Evolutionary conservation across 805 yeast genomes (phyloP).

Genomic region (Cyberlindnera xishuangbannaensis): DNA sequence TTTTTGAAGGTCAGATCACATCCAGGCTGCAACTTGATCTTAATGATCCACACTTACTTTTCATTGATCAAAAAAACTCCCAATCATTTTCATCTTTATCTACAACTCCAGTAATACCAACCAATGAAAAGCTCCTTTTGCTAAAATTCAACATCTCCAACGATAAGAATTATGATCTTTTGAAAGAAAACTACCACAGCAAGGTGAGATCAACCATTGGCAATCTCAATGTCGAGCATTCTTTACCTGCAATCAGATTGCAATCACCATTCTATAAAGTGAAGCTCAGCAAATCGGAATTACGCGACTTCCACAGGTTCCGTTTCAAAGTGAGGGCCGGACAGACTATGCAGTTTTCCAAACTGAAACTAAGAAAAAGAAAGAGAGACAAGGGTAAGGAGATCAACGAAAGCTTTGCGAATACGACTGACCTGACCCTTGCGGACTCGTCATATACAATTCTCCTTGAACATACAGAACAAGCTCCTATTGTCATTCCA

Average conservation of each 20-base stretch:
- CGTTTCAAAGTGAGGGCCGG: conserved; percentile 73
- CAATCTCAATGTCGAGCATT: conserved; percentile 83
- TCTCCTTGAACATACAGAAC: conserved; percentile 86
- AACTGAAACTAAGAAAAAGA: conserved; percentile 70
- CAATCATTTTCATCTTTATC: conserved; percentile 9
- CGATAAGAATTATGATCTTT: conserved; percentile 76
- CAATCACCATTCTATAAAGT: conserved; percentile 93
- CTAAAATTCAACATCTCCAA: conserved; percentile 79
- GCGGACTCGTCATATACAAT: conserved; percentile 80
- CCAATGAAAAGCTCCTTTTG: conserved; percentile 47
- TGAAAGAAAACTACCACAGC: conserved; percentile 82
- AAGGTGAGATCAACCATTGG: conserved; percentile 92
- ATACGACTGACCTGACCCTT: conserved; percentile 68
- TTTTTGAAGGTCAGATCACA: conserved; percentile 62
- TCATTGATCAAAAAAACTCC: conserved; percentile 41
- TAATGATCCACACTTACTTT: conserved; percentile 80
- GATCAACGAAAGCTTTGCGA: conserved; percentile 63
- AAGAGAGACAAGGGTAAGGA: conserved; percentile 87
- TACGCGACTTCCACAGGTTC: conserved; percentile 78
- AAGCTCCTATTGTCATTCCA: conserved; percentile 73
- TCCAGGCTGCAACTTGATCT: conserved; percentile 56
- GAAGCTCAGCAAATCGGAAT: conserved; percentile 54
- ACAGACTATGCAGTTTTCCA: conserved; percentile 67
- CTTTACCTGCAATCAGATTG: conserved; percentile 77
- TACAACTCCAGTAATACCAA: conserved; percentile 35